Percentiles rank a stretch among this genome's conserved stretches.
These are phyloP conservation scores for Ormosia emarginata DNA, from an alignment of 306 rosid genomes.

Conservation along the genomic window DNA sequence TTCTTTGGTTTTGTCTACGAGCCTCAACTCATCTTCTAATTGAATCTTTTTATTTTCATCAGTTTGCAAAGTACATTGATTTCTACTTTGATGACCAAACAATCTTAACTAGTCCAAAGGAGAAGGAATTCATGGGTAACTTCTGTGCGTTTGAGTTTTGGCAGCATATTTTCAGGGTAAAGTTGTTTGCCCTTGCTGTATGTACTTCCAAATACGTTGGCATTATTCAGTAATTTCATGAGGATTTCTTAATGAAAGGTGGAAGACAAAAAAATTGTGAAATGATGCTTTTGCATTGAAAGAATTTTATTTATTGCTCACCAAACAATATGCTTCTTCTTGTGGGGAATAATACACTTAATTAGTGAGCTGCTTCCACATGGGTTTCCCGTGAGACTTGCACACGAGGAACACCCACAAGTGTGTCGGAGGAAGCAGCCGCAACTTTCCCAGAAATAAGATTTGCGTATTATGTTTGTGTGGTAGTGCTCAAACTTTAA, in stretches of 20 bases:
- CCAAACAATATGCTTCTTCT: not conserved
- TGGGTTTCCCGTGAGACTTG: not conserved
- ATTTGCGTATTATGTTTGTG: not conserved
- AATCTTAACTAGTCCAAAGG: slow-evolving; percentile 49
- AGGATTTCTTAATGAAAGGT: not conserved
- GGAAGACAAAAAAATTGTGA: not conserved
- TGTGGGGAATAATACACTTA: not conserved
- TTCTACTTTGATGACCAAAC: slow-evolving; percentile 44
- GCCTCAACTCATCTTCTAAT: slow-evolving; percentile 17
- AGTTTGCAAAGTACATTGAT: slow-evolving; percentile 48
- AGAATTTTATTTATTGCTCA: not conserved
- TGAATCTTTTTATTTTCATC: slow-evolving; percentile 12
- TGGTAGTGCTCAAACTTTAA: not conserved
- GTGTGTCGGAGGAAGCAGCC: slow-evolving; percentile 1
- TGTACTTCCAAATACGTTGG: slow-evolving; percentile 7
- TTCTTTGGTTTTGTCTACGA: slow-evolving; percentile 23
- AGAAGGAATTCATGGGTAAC: slow-evolving; percentile 56
- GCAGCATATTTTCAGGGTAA: slow-evolving; percentile 84
- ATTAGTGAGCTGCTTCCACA: not conserved
- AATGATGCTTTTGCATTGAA: not conserved
- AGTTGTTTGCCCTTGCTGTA: slow-evolving; percentile 6
- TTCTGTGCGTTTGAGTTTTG: slow-evolving; percentile 83
- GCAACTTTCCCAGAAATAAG: not conserved
- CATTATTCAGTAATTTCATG: slow-evolving; percentile 11
- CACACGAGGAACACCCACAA: not conserved